Percentiles rank a stretch among this genome's conserved stretches.
Evolutionary conservation across 192 early-diverging fungal species (phyloP).

Genomic region (Haplosporangium gracile): DNA sequence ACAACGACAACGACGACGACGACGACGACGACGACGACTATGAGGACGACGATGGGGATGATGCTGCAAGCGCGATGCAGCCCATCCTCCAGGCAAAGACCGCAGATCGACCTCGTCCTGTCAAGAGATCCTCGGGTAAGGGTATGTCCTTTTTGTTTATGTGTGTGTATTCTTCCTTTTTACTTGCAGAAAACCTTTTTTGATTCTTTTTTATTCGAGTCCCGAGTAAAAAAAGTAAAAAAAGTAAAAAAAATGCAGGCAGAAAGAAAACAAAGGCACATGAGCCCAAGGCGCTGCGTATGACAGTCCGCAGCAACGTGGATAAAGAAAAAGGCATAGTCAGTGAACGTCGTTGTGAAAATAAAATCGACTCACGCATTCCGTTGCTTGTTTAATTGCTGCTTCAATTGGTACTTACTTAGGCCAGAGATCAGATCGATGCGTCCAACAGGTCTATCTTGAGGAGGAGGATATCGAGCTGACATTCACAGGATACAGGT

Average conservation of each 20-base stretch:
- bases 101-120: background rate
- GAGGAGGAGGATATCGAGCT: constrained; percentile 47
- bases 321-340: background rate
- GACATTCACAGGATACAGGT: constrained; percentile 69
- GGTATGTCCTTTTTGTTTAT: background rate
- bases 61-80: constrained; percentile 7
- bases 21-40: constrained; percentile 16
- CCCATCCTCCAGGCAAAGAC: background rate
- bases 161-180: background rate
- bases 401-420: background rate
- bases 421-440: constrained; percentile 3
- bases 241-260: background rate
- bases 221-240: constrained; percentile 2
- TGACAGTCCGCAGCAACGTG: background rate
- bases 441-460: constrained; percentile 29
- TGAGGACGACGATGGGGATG: constrained; percentile 27
- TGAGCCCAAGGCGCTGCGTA: constrained; percentile 3
- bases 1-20: background rate
- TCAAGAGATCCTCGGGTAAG: background rate
- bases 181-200: background rate
- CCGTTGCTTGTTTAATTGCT: background rate
- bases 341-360: background rate
- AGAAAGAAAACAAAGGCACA: background rate
- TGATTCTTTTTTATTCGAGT: constrained; percentile 1
- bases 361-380: constrained; percentile 1